Base-by-base conservation (phyloP, 495 filamentous ascomycete species). In the Hypoxylon rickii region DNA sequence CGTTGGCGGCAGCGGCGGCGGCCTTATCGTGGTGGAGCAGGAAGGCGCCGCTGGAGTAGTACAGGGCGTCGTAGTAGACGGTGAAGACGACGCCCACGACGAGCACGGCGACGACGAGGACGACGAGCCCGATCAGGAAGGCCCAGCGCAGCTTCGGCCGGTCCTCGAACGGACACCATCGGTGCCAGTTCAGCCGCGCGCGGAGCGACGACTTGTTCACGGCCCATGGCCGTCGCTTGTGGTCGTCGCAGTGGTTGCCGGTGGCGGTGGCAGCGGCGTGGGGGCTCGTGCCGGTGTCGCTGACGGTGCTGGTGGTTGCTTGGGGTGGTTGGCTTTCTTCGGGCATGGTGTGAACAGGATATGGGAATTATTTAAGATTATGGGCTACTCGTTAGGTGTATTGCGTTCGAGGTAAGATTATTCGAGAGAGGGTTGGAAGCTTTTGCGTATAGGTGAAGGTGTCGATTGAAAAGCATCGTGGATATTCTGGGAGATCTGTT, bases 31-130 rank as follows among this genome's bases (percentile, higher is more conserved):
- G n/a, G n/a, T n/a, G 46, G 32, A 53, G 33, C 22, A 63, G 38
- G 39, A 58, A 58, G 13, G 54, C 59, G 31, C 59, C 59, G 54
- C 54, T 54, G 12, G 53, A 53, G n/a, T 63, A 63, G 36, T 63
- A 63, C 43, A 58, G 16, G 40, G 48, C 49, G 40, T 58, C 48
- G 49, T 63, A 63, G 44, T 63, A 63, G 6, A 58, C 59, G 24
- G 59, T 54, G 34, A 58, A 58, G 6, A 63, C 59, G 44, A 63
- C 44, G 38, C 59, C 59, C 34, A 34, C 40, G 44, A 63, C 40
- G 12, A 63, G 40, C 3, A 63, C 49, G 15, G 48, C 54, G 44
- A 50, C 33, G 20, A 63, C 54, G 44, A 57, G 22, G 11, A 63
- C 48, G 38, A 50, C 59, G 21, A 63, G 54, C 17, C 47, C 49